Base-by-base conservation (phyloP, 352 stramenopile genomes). In the Phytopythium chamaehyphon region DNA sequence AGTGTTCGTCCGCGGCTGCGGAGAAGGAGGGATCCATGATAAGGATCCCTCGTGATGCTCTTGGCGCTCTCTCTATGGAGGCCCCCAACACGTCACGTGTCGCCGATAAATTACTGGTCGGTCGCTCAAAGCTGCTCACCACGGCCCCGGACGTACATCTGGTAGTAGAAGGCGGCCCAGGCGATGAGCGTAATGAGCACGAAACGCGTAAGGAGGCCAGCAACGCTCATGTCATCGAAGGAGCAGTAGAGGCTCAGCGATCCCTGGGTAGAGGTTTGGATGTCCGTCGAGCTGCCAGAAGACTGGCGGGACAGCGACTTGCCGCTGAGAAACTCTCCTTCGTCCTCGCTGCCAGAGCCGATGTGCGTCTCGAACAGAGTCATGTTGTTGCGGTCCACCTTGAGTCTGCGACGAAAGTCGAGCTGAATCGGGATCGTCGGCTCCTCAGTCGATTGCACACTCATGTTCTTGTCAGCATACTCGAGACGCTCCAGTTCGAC, bases 401-500 rank as follows among this genome's bases (percentile, higher is more conserved):
- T 42, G 37, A 55, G 28, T 2, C 49, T 23, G 23, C 40, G 49
- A 22, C 37, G 54, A 42, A 76, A 76, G 26, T 56, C 57, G 8
- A 76, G 37, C 47, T 69, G 61, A 52, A 76, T 26, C 28, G 44
- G 64, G 51, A 83, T 52, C 28, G 62, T 63, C 35, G 71, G 56
- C 60, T 79, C 61, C 16, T 76, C 49, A 11, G 71, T 56, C 12
- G 47, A 51, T 47, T 52, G 40, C 10, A 40, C 40, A 21, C 54
- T 51, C 10, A 26, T 18, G n/a, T 16, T 12, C 26, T 55, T 58
- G 36, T 64, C 61, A n/a, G 55, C 61, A 28, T 58, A 48, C 31
- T 83, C 67, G 45, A 68, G 66, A 47, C 67, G 55, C 53, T 85
- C 68, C 35, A 88, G 59, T 46, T 85, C 62, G 38, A 88, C 60